A percentile compares a stretch with the other conserved stretches of the same genome.
These are phyloP conservation scores for Ceratobasidium sp. DNA, from an alignment of 1,284 basidiomycete genomes.

Conservation along the genomic window DNA sequence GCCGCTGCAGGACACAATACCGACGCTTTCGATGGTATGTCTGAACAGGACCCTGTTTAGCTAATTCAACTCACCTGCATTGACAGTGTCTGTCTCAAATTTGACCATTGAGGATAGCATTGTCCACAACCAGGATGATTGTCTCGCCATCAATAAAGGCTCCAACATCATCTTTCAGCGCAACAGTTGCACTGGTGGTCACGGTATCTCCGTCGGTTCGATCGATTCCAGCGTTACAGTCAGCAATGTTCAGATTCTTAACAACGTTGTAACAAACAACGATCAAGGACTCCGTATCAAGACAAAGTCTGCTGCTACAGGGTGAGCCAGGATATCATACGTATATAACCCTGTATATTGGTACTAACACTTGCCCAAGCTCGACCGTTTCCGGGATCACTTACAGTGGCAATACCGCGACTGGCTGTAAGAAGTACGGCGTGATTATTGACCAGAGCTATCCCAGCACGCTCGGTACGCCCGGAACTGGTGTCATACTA, in stretches of 20 bases:
- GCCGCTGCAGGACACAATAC: conserved; percentile 61
- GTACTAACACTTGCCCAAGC: background rate
- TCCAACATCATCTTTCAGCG: conserved; percentile 51
- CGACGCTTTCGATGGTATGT: conserved; percentile 42
- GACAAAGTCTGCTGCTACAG: conserved; percentile 50
- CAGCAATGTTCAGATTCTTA: conserved; percentile 50
- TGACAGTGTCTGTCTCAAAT: conserved; percentile 42
- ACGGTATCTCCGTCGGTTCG: conserved; percentile 52
- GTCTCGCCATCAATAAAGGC: conserved; percentile 52
- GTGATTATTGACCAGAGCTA: conserved; percentile 51
- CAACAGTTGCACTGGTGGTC: conserved; percentile 51
- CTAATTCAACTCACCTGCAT: background rate
- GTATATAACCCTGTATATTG: background rate
- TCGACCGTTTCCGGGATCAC: conserved; percentile 45
- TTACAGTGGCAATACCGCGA: conserved; percentile 51
- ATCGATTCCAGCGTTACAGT: conserved; percentile 51
- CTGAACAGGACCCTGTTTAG: background rate
- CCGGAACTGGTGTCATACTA: conserved; percentile 42
- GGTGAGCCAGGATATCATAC: conserved; percentile 11
- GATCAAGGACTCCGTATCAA: conserved; percentile 52
- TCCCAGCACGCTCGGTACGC: conserved; percentile 41
- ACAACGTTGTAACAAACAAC: conserved; percentile 49
- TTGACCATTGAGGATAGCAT: conserved; percentile 48
- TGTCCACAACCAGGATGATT: conserved; percentile 53
- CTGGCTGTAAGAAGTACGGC: conserved; percentile 50